Evolutionary conservation across 2,329 filamentous ascomycete species (phyloP), one percentile per base, ranked within the genome.

Genomic region (Dryadomyces quercus-mongolicae): DNA sequence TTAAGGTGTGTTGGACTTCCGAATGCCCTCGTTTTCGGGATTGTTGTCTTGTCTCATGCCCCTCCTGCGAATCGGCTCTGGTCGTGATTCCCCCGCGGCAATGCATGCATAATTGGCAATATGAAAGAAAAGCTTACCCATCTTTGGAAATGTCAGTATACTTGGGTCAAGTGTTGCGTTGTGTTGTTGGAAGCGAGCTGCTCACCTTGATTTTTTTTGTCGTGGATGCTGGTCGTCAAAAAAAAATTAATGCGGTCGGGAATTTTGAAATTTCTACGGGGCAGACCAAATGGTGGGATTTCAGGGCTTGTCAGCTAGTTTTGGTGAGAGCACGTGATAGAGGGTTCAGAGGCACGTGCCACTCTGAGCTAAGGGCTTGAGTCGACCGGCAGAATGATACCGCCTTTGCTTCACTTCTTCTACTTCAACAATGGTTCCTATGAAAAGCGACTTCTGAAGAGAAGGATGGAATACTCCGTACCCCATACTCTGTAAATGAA

Each of bases 91-190:
- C 48, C 47, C 48, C 43, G n/a, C 40, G 20, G 45, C 25, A 18
- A 34, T 22, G 34, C 40, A 34, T 22, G 34, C 40, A 53, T 20
- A 49, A 54, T 18, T 40, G 25, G 52, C 42, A 46, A 49, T 3
- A 44, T 18, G 46, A 44, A 54, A n/a, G 20, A 51, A 54, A 46
- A 25, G 48, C 49, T 52, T 47, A 55, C 54, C 67, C 60, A 55
- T 52, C 54, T 52, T 50, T 36, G 3, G 7, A 53, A 59, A 55
- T 45, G 68, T 76, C 66, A 76, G 72, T 65, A 62, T 56, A 56
- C 20, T 13, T 21, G 51, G 44, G 31, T 18, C 40, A 25, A 34
- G 43, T 55, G 22, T 31, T 31, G n/a, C 56, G 36, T 46, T 13
- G 34, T 21, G 20, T 46, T 52, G 18, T 40, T 40, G 31, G 46